These are phyloP conservation scores for Penicillium simplicissimum DNA, from an alignment of 495 filamentous ascomycete genomes.

Conservation along the genomic window DNA sequence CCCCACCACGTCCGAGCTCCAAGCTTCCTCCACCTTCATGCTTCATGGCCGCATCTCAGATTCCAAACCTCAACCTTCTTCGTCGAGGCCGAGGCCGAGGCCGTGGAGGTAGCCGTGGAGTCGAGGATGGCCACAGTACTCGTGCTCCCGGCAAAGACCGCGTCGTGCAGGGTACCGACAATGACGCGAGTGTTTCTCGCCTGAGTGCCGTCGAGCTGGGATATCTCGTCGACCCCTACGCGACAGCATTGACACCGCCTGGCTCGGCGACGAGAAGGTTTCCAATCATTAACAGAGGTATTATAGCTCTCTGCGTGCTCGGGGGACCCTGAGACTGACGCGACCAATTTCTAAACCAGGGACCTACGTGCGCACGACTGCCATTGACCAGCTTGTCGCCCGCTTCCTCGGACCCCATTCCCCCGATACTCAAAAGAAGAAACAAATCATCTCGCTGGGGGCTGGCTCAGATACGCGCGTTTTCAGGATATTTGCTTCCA, in stretches of 20 bases:
- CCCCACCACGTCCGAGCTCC: slow-evolving; percentile 24
- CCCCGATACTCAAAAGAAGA: slow-evolving; percentile 34
- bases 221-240: slow-evolving; percentile 83
- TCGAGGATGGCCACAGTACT: slow-evolving; percentile 26
- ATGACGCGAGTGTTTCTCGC: slow-evolving; percentile 85
- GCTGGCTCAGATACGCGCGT: slow-evolving; percentile 91
- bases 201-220: slow-evolving; percentile 86
- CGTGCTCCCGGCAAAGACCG: slow-evolving; percentile 47
- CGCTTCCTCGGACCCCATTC: slow-evolving; percentile 58
- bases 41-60: slow-evolving; percentile 68
- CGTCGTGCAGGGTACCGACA: slow-evolving; percentile 84
- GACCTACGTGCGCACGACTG: slow-evolving; percentile 89
- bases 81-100: slow-evolving; percentile 49
- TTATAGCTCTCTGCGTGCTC: slow-evolving; percentile 5
- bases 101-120: slow-evolving; percentile 39
- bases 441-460: slow-evolving; percentile 91
- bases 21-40: slow-evolving; percentile 27
- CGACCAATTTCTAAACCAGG: slow-evolving; percentile 48
- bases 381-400: slow-evolving; percentile 77
- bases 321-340: slow-evolving; percentile 3
- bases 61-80: slow-evolving; percentile 74
- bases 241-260: slow-evolving; percentile 60
- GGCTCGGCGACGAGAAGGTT: slow-evolving; percentile 55
- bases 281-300: slow-evolving; percentile 93
- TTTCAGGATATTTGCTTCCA: slow-evolving; percentile 63